A percentile compares a stretch with the other conserved stretches of the same genome.
Conservation (phyloP, 1,284 basidiomycete genomes). For the Fereydounia khargensis region DNA sequence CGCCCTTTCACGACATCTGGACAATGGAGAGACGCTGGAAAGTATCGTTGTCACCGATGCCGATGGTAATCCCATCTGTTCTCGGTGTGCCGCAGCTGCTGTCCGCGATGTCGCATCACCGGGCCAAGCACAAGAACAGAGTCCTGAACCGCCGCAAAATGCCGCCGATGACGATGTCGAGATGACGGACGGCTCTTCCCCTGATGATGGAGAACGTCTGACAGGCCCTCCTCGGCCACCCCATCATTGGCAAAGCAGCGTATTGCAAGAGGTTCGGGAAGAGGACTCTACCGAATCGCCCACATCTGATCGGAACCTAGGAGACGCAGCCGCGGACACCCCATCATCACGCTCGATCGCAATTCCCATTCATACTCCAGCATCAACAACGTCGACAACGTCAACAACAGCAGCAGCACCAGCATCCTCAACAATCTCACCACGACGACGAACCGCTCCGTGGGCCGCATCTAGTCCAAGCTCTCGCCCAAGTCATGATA, state of each 20-base stretch:
- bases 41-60: slow-evolving; percentile 2
- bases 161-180: not conserved
- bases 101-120: not conserved
- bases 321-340: not conserved
- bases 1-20: slow-evolving; percentile 24
- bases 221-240: too few species aligned
- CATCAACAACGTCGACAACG: not conserved
- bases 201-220: too few species aligned
- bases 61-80: slow-evolving; percentile 23
- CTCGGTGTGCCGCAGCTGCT: slow-evolving; percentile 9
- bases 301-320: slow-evolving; percentile 2
- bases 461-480: too few species aligned
- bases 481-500: too few species aligned
- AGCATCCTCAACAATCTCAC: too few species aligned
- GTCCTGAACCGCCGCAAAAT: too few species aligned
- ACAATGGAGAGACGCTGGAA: slow-evolving; percentile 4
- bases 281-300: not conserved
- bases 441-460: too few species aligned
- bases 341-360: not conserved
- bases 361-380: not conserved
- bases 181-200: not conserved
- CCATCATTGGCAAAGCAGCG: too few species aligned
- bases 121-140: too few species aligned
- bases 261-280: too few species aligned
- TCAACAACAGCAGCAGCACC: too few species aligned